These are phyloP conservation scores for Kodamaea alishanica DNA, from an alignment of 1,139 yeast genomes.

Conservation along the genomic window DNA sequence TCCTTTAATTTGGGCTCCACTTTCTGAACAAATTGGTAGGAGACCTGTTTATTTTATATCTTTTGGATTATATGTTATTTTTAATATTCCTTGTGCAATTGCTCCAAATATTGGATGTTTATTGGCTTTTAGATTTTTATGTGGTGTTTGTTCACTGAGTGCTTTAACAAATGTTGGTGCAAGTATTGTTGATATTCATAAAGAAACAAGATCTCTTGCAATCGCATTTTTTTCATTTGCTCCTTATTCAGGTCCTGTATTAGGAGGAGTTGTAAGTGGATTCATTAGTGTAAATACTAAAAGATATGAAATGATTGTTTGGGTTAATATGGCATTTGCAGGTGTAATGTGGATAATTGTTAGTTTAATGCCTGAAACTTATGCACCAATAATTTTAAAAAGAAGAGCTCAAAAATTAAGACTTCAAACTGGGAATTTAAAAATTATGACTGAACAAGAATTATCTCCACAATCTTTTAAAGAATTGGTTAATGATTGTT, in stretches of 20 bases:
- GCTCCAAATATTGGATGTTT: constrained; percentile 81
- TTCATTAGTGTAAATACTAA: constrained; percentile 70
- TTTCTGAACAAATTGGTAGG: constrained; percentile 83
- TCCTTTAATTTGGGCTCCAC: constrained; percentile 86
- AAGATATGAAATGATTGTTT: constrained; percentile 66
- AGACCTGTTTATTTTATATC: constrained; percentile 79
- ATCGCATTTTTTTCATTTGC: constrained; percentile 90
- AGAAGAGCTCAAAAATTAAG: constrained; percentile 65
- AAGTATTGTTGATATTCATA: constrained; percentile 80
- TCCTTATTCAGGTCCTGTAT: constrained; percentile 89
- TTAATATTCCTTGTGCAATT: constrained; percentile 86
- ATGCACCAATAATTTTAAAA: constrained; percentile 82
- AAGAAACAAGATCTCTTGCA: constrained; percentile 79
- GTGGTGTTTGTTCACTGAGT: constrained; percentile 83
- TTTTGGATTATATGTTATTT: constrained; percentile 66
- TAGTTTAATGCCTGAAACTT: constrained; percentile 75
- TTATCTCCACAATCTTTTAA: constrained; percentile 63
- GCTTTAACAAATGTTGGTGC: constrained; percentile 89
- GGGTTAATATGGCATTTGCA: constrained; percentile 92
- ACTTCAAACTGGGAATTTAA: constrained; percentile 73
- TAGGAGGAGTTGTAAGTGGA: constrained; percentile 89
- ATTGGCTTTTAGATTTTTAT: constrained; percentile 74
- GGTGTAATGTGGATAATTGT: constrained; percentile 74
- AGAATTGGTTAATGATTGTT: constrained; percentile 64
- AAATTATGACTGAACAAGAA: constrained; percentile 91